Evolutionary conservation across 2,329 filamentous ascomycete species (phyloP).

Genomic region (Neoarthrinium moseri): DNA sequence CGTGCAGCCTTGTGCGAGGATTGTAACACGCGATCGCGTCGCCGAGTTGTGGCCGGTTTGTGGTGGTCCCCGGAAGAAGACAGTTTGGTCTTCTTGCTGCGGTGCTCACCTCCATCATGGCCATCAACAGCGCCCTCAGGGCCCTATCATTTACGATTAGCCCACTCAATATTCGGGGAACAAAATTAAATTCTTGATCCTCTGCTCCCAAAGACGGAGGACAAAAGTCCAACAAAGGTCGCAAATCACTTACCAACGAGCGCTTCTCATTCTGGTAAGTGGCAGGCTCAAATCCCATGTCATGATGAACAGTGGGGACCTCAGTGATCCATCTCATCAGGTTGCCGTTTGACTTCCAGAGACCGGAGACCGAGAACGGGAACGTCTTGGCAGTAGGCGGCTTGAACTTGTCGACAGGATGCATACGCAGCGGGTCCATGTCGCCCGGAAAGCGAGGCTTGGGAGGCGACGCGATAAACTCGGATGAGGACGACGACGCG

Average conservation of each 20-base stretch:
- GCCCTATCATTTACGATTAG: constrained; percentile 12
- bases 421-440: neutral
- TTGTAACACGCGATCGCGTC: constrained; percentile 11
- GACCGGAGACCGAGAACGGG: constrained; percentile 20
- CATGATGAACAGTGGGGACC: constrained; percentile 9
- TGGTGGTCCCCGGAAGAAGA: constrained; percentile 7
- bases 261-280: constrained; percentile 20
- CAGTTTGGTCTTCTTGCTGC: constrained; percentile 20
- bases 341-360: constrained; percentile 20
- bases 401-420: constrained; percentile 2
- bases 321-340: constrained; percentile 26
- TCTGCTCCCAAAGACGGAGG: too few species aligned
- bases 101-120: constrained; percentile 15
- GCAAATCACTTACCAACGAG: constrained; percentile 19
- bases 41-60: constrained; percentile 8
- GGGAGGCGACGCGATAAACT: constrained; percentile 4
- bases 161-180: too few species aligned
- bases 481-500: neutral
- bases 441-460: neutral
- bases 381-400: constrained; percentile 22
- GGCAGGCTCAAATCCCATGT: constrained; percentile 7
- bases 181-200: too few species aligned
- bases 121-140: constrained; percentile 9
- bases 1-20: constrained; percentile 16
- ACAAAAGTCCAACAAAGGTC: neutral